Base-by-base conservation (phyloP, 129 eudicot species). In the Ambrosia artemisiifolia region DNA sequence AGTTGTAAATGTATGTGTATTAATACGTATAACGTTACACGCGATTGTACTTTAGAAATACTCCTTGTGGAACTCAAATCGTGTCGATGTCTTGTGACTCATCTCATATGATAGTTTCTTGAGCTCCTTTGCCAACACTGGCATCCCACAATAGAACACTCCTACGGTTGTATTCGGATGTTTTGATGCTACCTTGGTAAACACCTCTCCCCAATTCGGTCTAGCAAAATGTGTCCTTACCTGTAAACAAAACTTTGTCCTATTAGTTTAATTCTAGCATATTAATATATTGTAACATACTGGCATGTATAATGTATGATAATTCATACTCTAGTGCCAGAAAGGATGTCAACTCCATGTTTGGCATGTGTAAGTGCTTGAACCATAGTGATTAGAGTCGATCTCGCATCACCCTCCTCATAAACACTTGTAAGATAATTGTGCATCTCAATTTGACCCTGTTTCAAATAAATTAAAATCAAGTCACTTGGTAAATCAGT, bases 371-470 rank as follows among this genome's bases (percentile, higher is more conserved):
- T 88, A 30, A 95, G 90, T 51, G 99, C 96, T 75, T 91, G 97
- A 64, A 90, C 97, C 99, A 95, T 95, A 51, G 99, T 90, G 81
- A 95, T 90, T 57, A 95, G 91, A 12, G 97, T 97, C 44, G 99
- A 95, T 57, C 97, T 83, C 2, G 99, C 99, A 76, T 95, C 99
- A 1, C 99, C 99, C 85, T 95, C 99, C 70, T 90, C 99, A 32
- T 90, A 95, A 11, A 95, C 96, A 49, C 97, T 95, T 4, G 99
- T 95, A 64, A 90, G 75, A 79, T 95, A 95, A 73, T 88, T 95
- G 72, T 95, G 99, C 99, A 95, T 90, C 88, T 95, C 97, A 49
- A 95, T 95, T 14, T 90, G 95, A 60, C 99, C 97, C 97, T 93
- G 72, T 80, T 76, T 44, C 75, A 28, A 49, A 46, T 38, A 30